These are phyloP conservation scores for Ceratocystis huliohia DNA, from an alignment of 2,329 filamentous ascomycete genomes.

Conservation along the genomic window DNA sequence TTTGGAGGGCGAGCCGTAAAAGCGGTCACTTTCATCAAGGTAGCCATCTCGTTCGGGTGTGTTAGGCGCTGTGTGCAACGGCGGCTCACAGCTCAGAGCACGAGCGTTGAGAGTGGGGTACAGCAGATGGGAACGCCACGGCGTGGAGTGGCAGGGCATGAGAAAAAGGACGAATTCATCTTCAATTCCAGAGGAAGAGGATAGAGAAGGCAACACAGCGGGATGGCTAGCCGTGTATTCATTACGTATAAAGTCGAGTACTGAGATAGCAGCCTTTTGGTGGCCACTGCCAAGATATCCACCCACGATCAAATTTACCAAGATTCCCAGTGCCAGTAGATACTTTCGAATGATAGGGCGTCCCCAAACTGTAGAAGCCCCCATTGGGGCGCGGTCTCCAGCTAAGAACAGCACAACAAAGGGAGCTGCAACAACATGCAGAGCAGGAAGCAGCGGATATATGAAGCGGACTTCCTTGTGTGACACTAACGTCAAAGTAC, in stretches of 20 bases:
- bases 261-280: constrained; percentile 64
- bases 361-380: constrained; percentile 25
- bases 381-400: constrained; percentile 27
- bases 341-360: constrained; percentile 37
- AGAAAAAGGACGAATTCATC: constrained; percentile 58
- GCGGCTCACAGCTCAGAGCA: constrained; percentile 83
- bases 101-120: constrained; percentile 64
- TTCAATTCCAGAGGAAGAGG: constrained; percentile 24
- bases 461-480: constrained; percentile 98
- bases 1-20: constrained; percentile 53
- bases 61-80: constrained; percentile 51
- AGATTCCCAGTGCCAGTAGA: constrained; percentile 46
- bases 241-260: constrained; percentile 61
- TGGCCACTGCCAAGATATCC: constrained; percentile 65
- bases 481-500: constrained; percentile 60
- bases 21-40: constrained; percentile 79
- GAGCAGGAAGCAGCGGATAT: constrained; percentile 76
- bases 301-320: constrained; percentile 57
- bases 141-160: constrained; percentile 91
- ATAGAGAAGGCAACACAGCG: constrained; percentile 22
- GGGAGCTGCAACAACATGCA: constrained; percentile 67
- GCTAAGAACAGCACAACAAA: constrained; percentile 54
- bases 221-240: constrained; percentile 52
- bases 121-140: constrained; percentile 81
- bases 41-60: constrained; percentile 53